Conservation (phyloP, 768 basidiomycete genomes). For the Hygrophoropsis aurantiaca region DNA sequence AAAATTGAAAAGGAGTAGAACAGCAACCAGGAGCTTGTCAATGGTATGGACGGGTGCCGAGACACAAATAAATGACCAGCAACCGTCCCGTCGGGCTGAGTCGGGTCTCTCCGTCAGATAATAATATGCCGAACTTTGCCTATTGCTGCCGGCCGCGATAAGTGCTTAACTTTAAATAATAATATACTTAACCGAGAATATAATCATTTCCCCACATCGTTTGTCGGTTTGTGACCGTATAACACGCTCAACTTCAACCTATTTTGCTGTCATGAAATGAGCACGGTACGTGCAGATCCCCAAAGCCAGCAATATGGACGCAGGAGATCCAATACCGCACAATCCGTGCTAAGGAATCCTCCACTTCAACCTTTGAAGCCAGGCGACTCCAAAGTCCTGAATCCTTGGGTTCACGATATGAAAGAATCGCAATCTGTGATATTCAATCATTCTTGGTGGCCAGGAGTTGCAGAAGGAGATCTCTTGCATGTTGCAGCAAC, state of each 20-base stretch:
- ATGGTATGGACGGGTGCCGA: background rate
- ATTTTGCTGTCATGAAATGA: slow-evolving; percentile 44
- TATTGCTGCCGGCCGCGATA: no score
- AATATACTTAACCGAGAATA: no score
- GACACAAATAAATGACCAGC: no score
- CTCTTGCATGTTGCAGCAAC: slow-evolving; percentile 53
- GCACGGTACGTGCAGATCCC: slow-evolving; percentile 62
- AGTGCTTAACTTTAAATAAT: no score
- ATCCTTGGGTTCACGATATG: slow-evolving; percentile 73
- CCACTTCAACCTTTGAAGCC: slow-evolving; percentile 49
- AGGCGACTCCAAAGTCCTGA: slow-evolving; percentile 64
- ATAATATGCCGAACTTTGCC: no score
- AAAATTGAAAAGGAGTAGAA: slow-evolving; percentile 4
- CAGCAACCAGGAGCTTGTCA: slow-evolving; percentile 4
- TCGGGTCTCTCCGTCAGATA: no score
- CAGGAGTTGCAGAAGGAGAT: slow-evolving; percentile 77
- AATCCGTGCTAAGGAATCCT: slow-evolving; percentile 57
- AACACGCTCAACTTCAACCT: background rate
- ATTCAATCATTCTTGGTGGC: slow-evolving; percentile 76
- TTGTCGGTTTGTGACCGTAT: no score
- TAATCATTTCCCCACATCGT: no score
- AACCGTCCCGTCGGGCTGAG: no score
- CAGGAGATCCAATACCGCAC: slow-evolving; percentile 73
- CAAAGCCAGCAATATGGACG: slow-evolving; percentile 50
- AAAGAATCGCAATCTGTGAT: slow-evolving; percentile 59